Base-by-base conservation (phyloP, 2,329 filamentous ascomycete genomes). In the Diplodia corticola region DNA sequence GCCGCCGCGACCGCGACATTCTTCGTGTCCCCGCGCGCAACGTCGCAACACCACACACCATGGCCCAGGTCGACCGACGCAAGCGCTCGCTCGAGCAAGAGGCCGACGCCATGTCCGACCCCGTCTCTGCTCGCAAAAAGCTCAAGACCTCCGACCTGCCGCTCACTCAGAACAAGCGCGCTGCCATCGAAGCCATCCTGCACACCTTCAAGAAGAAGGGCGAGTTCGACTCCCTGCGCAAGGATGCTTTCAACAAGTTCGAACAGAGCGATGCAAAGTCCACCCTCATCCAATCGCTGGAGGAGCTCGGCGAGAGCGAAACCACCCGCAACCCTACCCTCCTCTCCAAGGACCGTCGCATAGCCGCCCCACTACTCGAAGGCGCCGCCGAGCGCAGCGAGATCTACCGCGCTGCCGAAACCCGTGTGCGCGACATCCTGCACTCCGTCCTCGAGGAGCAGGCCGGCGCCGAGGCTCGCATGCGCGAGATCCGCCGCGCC, bases 141-240 rank as follows among this genome's bases (percentile, higher is more conserved):
- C 86, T 89, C 75, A 92, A 92, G 76, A 86, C 90, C 3, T 89
- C 89, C 0, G 91, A 94, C 71, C 82, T 94, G 20, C 91, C 91
- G 1, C 80, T 93, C 22, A 86, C 90, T 5, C 89, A 89, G 3
- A 85, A 87, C n/a, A 91, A 91, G 63, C 85, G 90, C 69, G 85
- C 86, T 1, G 88, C 89, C 1, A 92, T 94, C 66, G 91, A 93
- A 71, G 85, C 84, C 17, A 84, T 94, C 24, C 86, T 91, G n/a
- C 89, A 91, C 74, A 89, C 86, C 12, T 94, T 93, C 80, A 93
- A 93, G 79, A 94, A 93, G 80, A 92, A 92, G 77, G 91, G 91
- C 68, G 90, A 90, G 66, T 95, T 93, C 74, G 91, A 95, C 77
- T 81, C 85, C 15, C 85, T 93, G 69, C 88, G 91, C 68, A 93